Percentiles rank a stretch among this genome's conserved stretches.
phyloP scores from a whole-genome alignment of 148 eudicot species.

The Vaccinium macrocarpon region DNA sequence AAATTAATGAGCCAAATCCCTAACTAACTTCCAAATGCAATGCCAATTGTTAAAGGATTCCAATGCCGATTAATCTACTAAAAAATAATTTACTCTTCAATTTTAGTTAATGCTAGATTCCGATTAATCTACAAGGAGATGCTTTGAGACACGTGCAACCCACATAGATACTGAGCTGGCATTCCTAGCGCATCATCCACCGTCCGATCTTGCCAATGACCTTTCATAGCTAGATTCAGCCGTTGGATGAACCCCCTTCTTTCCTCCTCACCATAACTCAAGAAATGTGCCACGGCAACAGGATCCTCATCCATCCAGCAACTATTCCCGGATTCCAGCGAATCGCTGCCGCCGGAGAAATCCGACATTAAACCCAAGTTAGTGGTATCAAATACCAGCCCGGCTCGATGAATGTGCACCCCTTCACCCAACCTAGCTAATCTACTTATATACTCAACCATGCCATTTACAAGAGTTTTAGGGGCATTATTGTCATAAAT shows the following conservation, averaged over 20 bases:
- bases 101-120: neutral
- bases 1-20: too few species aligned
- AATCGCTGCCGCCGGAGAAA: neutral
- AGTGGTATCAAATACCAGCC: too few species aligned
- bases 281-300: slow-evolving; percentile 40
- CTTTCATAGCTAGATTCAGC: slow-evolving; percentile 46
- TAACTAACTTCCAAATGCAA: too few species aligned
- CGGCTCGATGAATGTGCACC: too few species aligned
- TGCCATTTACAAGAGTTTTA: slow-evolving; percentile 33
- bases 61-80: too few species aligned
- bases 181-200: slow-evolving; percentile 26
- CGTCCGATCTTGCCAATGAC: slow-evolving; percentile 34
- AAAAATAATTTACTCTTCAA: too few species aligned
- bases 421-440: slow-evolving; percentile 8
- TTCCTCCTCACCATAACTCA: slow-evolving; percentile 36
- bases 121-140: neutral
- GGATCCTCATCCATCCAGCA: slow-evolving; percentile 50
- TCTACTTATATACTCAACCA: slow-evolving; percentile 46
- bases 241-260: slow-evolving; percentile 46
- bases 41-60: too few species aligned
- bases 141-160: slow-evolving; percentile 12
- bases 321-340: neutral
- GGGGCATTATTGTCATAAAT: slow-evolving; percentile 43
- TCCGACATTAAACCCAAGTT: neutral
- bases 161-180: slow-evolving; percentile 25